phyloP scores from a whole-genome alignment of 75 land plant species.

The Cryptomeria japonica region DNA sequence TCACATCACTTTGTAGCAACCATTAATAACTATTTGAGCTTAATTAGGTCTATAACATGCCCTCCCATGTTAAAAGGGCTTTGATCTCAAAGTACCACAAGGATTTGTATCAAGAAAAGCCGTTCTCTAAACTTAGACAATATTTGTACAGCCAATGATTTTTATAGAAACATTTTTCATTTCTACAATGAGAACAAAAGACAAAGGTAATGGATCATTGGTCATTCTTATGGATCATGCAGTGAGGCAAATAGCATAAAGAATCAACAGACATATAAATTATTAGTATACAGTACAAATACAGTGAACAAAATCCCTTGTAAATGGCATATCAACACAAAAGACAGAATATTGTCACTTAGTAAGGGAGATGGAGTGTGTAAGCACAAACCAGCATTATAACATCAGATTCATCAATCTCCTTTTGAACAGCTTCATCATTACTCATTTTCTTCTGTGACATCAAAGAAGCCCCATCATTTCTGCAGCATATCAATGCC shows the following conservation, averaged over 20 bases:
- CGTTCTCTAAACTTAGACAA: background rate
- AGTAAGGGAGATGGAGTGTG: background rate
- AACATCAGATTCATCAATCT: constrained; percentile 25
- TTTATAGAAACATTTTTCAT: background rate
- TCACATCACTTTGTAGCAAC: no score
- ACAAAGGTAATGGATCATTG: background rate
- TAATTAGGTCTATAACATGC: no score
- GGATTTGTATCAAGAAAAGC: background rate
- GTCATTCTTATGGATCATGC: background rate
- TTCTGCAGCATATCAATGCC: constrained; percentile 19
- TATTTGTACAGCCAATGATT: background rate
- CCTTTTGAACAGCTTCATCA: constrained; percentile 28
- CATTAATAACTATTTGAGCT: no score
- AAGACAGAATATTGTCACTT: background rate
- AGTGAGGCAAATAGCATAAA: background rate
- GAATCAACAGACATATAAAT: background rate
- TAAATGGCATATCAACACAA: background rate
- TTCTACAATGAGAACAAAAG: background rate
- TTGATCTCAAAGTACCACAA: background rate
- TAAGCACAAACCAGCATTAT: constrained; percentile 11
- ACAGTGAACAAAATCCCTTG: background rate
- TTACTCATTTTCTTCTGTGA: background rate
- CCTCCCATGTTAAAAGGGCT: no score
- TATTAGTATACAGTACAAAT: background rate
- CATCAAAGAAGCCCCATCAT: background rate